Percentiles rank a stretch among this genome's conserved stretches.
These are phyloP conservation scores for Priceomyces castillae DNA, from an alignment of 805 yeast species.

Conservation along the genomic window DNA sequence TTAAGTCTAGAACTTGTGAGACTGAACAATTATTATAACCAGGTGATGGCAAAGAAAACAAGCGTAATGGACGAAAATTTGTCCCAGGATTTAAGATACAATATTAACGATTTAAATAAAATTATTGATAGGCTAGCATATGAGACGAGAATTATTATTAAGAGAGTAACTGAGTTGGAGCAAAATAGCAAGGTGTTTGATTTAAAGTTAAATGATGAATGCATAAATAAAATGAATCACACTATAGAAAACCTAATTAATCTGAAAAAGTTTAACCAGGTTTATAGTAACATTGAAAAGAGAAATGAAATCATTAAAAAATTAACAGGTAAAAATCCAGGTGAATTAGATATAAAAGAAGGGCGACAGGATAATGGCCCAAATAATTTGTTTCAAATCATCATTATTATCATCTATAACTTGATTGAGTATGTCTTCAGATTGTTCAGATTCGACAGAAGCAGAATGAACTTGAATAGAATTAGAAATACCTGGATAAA, in stretches of 20 bases:
- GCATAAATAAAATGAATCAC: conserved; percentile 21
- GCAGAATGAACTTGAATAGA: conserved; percentile 42
- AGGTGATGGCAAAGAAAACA: conserved; percentile 22
- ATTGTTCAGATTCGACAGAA: conserved; percentile 36
- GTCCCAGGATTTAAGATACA: conserved; percentile 23
- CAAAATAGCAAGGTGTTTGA: conserved; percentile 29
- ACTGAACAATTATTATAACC: conserved; percentile 24
- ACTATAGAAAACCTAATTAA: conserved; percentile 25
- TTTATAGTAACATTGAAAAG: conserved; percentile 29
- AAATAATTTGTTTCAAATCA: conserved; percentile 15
- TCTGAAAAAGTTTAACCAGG: conserved; percentile 31
- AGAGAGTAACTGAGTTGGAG: conserved; percentile 40
- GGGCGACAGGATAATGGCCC: not conserved
- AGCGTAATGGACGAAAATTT: conserved; percentile 30
- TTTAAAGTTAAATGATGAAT: conserved; percentile 26
- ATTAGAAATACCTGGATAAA: conserved; percentile 37
- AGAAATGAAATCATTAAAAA: conserved; percentile 23
- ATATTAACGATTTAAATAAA: conserved; percentile 29
- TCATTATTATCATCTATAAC: conserved; percentile 34
- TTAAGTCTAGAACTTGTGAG: conserved; percentile 31
- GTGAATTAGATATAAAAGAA: not conserved
- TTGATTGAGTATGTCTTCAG: conserved; percentile 30
- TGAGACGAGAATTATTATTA: conserved; percentile 39
- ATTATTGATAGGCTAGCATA: conserved; percentile 39
- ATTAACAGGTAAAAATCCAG: conserved; percentile 23